These are phyloP conservation scores for Exophiala sideris DNA, from an alignment of 2,329 filamentous ascomycete genomes.

Conservation along the genomic window DNA sequence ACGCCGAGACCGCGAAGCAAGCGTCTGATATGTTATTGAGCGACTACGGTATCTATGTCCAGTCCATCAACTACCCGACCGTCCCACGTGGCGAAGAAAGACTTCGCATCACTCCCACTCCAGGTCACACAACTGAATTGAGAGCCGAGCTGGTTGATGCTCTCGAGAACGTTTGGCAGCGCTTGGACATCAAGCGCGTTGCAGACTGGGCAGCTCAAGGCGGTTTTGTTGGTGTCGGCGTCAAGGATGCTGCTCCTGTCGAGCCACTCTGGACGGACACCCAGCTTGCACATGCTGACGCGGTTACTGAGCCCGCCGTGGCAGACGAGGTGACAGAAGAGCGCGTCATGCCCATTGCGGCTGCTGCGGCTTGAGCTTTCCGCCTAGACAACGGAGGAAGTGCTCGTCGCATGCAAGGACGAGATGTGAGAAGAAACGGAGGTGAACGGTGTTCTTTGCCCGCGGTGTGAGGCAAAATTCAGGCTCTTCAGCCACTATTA, in stretches of 20 bases:
- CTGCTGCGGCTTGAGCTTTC: constrained; percentile 25
- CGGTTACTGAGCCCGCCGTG: constrained; percentile 6
- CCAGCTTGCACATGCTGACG: constrained; percentile 57
- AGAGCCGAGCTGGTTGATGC: constrained; percentile 82
- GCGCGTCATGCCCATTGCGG: constrained; percentile 21
- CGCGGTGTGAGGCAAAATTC: constrained; percentile 13
- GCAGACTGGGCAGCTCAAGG: constrained; percentile 87
- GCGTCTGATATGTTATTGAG: constrained; percentile 89
- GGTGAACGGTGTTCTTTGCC: background rate
- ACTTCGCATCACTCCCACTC: constrained; percentile 91
- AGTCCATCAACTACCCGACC: constrained; percentile 98
- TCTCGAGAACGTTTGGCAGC: constrained; percentile 81
- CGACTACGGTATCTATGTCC: constrained; percentile 92
- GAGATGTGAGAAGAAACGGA: background rate
- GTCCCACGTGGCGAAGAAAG: constrained; percentile 97
- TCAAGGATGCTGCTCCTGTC: constrained; percentile 58
- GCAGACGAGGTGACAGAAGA: constrained; percentile 14
- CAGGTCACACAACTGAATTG: constrained; percentile 80
- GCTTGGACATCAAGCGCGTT: constrained; percentile 87
- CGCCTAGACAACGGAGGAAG: constrained; percentile 8
- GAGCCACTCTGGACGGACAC: constrained; percentile 86
- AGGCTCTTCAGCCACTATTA: constrained; percentile 24
- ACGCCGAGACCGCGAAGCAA: constrained; percentile 85
- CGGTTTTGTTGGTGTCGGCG: constrained; percentile 91
- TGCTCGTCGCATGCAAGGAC: constrained; percentile 12